Base-by-base conservation (phyloP, 108 stramenopile species). In the Nitzschia sp. region DNA sequence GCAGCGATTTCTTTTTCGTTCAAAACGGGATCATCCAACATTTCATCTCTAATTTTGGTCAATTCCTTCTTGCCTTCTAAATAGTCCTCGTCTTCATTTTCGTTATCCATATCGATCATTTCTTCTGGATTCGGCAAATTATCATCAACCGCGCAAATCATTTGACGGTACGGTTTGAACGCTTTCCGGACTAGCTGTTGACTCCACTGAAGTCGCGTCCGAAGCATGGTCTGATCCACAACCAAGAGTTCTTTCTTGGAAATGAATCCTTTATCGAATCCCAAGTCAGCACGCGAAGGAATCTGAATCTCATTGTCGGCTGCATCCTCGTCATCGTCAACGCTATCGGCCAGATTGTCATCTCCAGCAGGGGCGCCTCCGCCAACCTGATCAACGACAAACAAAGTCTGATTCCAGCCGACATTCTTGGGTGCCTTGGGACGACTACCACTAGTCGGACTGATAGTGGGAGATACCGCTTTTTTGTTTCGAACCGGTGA, bases 1-100 rank as follows among this genome's bases (percentile, higher is more conserved):
- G 64, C 54, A 25, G 64, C 64, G 15, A 73, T 31, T 28, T 65
- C 64, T 15, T 60, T 46, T 29, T 73, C 72, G 24, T 28, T 35
- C 25, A 73, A 36, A 53, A 56, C 34, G 5, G 33, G 32, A 73
- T 73, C 72, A n/a, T 9, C 28, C 34, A 65, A 18, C 72, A 73
- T 73, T 36, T 30, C n/a, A 25, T 63, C 68, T 28, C 57, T 21
- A 31, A 69, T 46, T 18, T 54, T 54, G 48, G 9, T 34, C 23
- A 54, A 34, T 51, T 51, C 49, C 5, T 51, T 51, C 4, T 51
- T 19, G 4, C 49, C 49, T 4, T 19, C 49, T 19, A 51, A 51
- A 51, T 51, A 51, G 54, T 46, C 57, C 15, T 58, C 57, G n/a
- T 58, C 29, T 17, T 9, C 11, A 5, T 9, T 5, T 19, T 4